phyloP scores from a whole-genome alignment of 2,329 filamentous ascomycete genomes.

The Xylaria sp. region DNA sequence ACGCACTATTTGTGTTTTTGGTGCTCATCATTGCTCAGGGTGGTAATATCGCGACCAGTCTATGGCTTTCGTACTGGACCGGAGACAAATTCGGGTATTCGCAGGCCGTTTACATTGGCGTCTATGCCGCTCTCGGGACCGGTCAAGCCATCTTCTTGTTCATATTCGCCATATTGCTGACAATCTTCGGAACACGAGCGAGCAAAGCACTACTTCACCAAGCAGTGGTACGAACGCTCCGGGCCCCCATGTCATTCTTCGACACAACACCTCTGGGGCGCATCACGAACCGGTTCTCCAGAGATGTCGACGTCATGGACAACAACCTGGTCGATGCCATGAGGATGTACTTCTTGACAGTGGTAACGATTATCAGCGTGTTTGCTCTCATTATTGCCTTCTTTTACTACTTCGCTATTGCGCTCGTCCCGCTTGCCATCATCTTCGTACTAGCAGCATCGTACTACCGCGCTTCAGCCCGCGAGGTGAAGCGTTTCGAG shows the following conservation, averaged over 20 bases:
- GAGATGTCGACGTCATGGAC: conserved; percentile 97
- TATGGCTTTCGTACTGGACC: conserved; percentile 97
- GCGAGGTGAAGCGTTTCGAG: conserved; percentile 95
- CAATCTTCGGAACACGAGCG: conserved; percentile 80
- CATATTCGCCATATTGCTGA: conserved; percentile 79
- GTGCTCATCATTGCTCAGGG: conserved; percentile 79
- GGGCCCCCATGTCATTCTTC: conserved; percentile 88
- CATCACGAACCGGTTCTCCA: conserved; percentile 95
- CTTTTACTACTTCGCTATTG: conserved; percentile 84
- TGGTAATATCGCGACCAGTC: conserved; percentile 84
- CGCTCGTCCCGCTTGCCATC: conserved; percentile 71
- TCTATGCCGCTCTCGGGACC: conserved; percentile 76
- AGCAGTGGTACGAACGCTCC: conserved; percentile 80
- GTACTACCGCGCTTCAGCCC: conserved; percentile 90
- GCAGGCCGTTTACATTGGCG: conserved; percentile 76
- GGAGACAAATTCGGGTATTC: conserved; percentile 76
- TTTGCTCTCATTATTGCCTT: conserved; percentile 94
- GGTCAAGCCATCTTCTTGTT: conserved; percentile 81
- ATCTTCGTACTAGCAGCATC: conserved; percentile 83
- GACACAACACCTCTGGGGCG: conserved; percentile 95
- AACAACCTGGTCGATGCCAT: conserved; percentile 89
- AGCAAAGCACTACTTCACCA: conserved; percentile 83
- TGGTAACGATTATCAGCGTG: conserved; percentile 83
- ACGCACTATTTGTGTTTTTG: conserved; percentile 70
- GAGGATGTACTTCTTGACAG: conserved; percentile 89